Evolutionary conservation across 2,329 filamentous ascomycete species (phyloP).

Genomic region (Aspergillus nomiae): DNA sequence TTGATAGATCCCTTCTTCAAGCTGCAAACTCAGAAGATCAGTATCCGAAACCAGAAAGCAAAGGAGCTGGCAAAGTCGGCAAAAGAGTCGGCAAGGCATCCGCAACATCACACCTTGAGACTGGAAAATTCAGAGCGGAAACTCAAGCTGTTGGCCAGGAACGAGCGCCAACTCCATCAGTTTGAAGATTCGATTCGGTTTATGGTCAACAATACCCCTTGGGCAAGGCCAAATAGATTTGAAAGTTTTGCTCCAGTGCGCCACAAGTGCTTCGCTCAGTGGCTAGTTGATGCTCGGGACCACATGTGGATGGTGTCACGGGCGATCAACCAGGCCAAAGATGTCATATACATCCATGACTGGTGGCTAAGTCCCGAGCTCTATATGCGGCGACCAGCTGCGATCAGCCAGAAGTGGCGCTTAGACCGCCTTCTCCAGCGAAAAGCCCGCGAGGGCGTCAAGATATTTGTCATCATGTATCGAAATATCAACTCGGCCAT

Average conservation of each 20-base stretch:
- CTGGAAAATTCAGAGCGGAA: conserved; percentile 91
- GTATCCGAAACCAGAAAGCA: conserved; percentile 53
- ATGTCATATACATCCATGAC: conserved; percentile 98
- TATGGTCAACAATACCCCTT: conserved; percentile 81
- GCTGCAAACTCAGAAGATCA: conserved; percentile 70
- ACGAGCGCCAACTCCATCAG: conserved; percentile 84
- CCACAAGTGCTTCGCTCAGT: conserved; percentile 84
- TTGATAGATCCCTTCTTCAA: conserved; percentile 89
- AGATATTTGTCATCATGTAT: conserved; percentile 97
- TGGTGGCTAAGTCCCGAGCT: conserved; percentile 98
- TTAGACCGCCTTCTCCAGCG: conserved; percentile 89
- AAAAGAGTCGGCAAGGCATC: conserved; percentile 61
- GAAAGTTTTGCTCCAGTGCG: conserved; percentile 91
- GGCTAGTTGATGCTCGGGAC: conserved; percentile 94
- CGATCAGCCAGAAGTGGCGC: conserved; percentile 97
- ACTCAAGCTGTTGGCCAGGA: conserved; percentile 85
- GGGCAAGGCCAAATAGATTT: conserved; percentile 83
- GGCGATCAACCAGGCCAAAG: conserved; percentile 93
- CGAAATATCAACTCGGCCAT: conserved; percentile 96
- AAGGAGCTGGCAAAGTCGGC: conserved; percentile 67
- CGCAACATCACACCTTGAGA: conserved; percentile 81
- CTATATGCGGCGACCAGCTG: conserved; percentile 89
- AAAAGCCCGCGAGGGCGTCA: conserved; percentile 93
- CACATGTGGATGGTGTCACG: conserved; percentile 99
- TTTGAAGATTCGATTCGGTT: conserved; percentile 90